Evolutionary conservation across 2,329 filamentous ascomycete species (phyloP).

Genomic region (Paracoccidioides brasiliensis): DNA sequence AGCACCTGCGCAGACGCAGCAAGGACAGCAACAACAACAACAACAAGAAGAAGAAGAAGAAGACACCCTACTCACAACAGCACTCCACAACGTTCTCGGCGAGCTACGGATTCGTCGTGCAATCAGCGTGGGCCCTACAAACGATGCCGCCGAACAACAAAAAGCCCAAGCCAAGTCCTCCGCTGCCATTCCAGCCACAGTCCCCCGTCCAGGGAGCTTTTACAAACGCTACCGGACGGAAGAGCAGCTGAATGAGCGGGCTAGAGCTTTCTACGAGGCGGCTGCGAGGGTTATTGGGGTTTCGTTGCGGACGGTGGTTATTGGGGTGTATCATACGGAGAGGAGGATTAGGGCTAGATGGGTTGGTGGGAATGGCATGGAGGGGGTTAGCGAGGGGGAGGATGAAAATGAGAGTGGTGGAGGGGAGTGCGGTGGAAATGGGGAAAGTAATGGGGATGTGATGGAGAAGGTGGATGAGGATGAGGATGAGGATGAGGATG

Average conservation of each 20-base stretch:
- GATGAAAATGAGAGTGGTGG: constrained; percentile 6
- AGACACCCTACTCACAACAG: constrained; percentile 20
- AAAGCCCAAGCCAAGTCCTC: neutral
- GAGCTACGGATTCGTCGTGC: constrained; percentile 27
- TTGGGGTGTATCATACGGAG: constrained; percentile 40
- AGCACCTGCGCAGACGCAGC: too few relatives aligned
- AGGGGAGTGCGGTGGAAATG: too few relatives aligned
- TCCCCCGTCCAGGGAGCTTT: constrained; percentile 36
- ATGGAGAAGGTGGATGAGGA: neutral
- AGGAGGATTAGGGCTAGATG: constrained; percentile 16
- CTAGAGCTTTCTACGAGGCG: constrained; percentile 38
- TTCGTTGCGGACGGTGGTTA: constrained; percentile 37
- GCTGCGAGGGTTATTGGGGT: constrained; percentile 39
- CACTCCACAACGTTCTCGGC: constrained; percentile 33
- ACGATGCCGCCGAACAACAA: constrained; percentile 4
- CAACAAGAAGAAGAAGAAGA: constrained; percentile 13
- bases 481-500: constrained; percentile 5
- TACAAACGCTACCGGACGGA: constrained; percentile 39
- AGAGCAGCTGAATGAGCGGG: constrained; percentile 34
- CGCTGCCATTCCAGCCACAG: constrained; percentile 2
- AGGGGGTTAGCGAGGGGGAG: constrained; percentile 20
- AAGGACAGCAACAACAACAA: neutral
- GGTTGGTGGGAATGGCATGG: neutral
- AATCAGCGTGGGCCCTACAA: constrained; percentile 13
- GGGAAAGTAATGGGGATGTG: too few relatives aligned